Evolutionary conservation across 805 yeast genomes (phyloP).

Genomic region (Cyberlindnera mississippiensis): DNA sequence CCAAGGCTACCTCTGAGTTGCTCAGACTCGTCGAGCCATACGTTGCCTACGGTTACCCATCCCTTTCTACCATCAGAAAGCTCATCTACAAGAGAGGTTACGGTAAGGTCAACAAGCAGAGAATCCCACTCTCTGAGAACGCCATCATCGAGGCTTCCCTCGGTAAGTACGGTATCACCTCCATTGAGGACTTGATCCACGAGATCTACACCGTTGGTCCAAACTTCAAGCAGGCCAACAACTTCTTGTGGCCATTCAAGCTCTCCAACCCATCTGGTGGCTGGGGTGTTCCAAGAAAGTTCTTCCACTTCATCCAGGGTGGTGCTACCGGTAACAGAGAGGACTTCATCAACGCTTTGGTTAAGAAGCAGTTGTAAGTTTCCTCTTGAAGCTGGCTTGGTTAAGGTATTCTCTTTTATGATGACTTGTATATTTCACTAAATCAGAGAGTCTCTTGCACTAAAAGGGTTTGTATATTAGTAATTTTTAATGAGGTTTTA

Average conservation of each 20-base stretch:
- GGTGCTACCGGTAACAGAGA: slow-evolving; percentile 99
- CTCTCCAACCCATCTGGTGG: slow-evolving; percentile 96
- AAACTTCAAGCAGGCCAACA: slow-evolving; percentile 97
- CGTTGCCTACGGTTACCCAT: slow-evolving; percentile 97
- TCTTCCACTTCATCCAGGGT: slow-evolving; percentile 96
- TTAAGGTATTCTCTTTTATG: slow-evolving; percentile 5
- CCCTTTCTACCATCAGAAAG: slow-evolving; percentile 85
- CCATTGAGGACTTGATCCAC: slow-evolving; percentile 92
- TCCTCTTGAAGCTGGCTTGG: slow-evolving; percentile 4
- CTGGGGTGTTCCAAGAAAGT: slow-evolving; percentile 95
- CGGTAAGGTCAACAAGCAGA: slow-evolving; percentile 97
- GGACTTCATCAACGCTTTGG: slow-evolving; percentile 90
- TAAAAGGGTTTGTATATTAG: too few relatives aligned
- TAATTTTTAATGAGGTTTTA: too few relatives aligned
- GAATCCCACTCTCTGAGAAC: slow-evolving; percentile 87
- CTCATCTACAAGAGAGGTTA: slow-evolving; percentile 95
- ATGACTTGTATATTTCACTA: slow-evolving; percentile 5
- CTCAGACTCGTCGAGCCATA: slow-evolving; percentile 93
- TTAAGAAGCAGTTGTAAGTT: slow-evolving; percentile 44
- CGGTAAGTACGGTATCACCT: slow-evolving; percentile 90
- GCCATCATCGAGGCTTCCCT: slow-evolving; percentile 80
- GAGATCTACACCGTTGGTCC: slow-evolving; percentile 96
- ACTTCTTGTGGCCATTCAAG: slow-evolving; percentile 98
- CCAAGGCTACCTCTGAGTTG: slow-evolving; percentile 93
- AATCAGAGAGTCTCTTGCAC: slow-evolving; percentile 2